Percentiles rank a stretch among this genome's conserved stretches.
Conservation (phyloP, 306 rosid genomes). For the Leucaena leucocephala region DNA sequence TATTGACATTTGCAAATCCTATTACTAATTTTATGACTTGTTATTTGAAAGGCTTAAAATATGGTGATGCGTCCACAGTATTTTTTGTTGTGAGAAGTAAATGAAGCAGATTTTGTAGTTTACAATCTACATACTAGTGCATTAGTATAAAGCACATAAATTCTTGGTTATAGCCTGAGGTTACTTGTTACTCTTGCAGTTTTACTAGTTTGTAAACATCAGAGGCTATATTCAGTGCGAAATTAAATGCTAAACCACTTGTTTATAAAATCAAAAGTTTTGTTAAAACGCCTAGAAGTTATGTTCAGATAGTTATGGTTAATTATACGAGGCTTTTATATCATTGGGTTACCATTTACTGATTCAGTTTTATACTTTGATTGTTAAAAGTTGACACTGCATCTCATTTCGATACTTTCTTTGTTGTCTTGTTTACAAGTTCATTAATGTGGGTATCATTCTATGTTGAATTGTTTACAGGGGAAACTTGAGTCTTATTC, state of each 20-base stretch:
- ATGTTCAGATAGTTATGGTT: not conserved
- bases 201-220: not conserved
- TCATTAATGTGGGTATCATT: constrained; percentile 18
- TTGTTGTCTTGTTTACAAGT: constrained; percentile 24
- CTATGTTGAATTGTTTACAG: constrained; percentile 52
- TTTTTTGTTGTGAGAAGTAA: not conserved
- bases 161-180: not conserved
- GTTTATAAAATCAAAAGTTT: not conserved
- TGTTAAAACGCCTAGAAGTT: not conserved
- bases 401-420: not conserved
- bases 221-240: not conserved
- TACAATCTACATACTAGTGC: not conserved
- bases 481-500: constrained; percentile 77
- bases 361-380: not conserved
- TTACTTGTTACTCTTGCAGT: not conserved
- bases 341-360: constrained; percentile 4
- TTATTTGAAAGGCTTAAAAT: constrained; percentile 5
- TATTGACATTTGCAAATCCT: not conserved
- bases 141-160: not conserved
- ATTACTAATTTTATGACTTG: not conserved
- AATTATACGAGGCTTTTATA: constrained; percentile 4
- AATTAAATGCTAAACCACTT: not conserved
- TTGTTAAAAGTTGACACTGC: not conserved
- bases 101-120: not conserved
- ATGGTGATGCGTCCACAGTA: constrained; percentile 2